Evolutionary conservation across 2,329 filamentous ascomycete genomes (phyloP).

Genomic region (Thelonectria olida): DNA sequence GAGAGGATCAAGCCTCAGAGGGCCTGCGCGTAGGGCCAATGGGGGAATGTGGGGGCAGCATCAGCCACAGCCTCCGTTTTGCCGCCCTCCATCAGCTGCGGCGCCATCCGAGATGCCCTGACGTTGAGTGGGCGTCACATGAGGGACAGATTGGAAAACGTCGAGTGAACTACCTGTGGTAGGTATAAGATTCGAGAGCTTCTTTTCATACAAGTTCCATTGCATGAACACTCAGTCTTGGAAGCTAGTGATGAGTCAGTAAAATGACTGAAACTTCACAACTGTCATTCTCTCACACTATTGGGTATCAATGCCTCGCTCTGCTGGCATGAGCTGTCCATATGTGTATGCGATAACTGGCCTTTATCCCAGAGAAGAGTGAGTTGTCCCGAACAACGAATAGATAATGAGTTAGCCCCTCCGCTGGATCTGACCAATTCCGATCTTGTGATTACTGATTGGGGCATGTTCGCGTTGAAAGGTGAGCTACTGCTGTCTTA

Average conservation of each 20-base stretch:
- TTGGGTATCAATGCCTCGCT: constrained; percentile 25
- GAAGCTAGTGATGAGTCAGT: background rate
- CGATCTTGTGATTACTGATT: constrained; percentile 1
- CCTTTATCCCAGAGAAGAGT: background rate
- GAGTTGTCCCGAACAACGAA: background rate
- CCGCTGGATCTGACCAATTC: constrained; percentile 12
- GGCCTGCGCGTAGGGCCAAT: constrained; percentile 21
- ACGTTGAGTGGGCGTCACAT: too few species aligned
- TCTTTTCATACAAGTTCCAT: too few species aligned
- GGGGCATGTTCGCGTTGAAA: background rate
- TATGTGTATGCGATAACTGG: background rate
- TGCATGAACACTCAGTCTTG: too few species aligned
- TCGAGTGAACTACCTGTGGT: too few species aligned
- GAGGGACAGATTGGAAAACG: too few species aligned
- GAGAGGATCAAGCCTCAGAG: constrained; percentile 11
- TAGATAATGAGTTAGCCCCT: background rate
- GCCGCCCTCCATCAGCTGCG: constrained; percentile 13
- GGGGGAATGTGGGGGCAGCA: constrained; percentile 22
- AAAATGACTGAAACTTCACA: background rate
- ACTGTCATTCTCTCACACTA: background rate
- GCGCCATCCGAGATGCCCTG: background rate
- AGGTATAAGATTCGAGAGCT: too few species aligned
- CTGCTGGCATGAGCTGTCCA: constrained; percentile 6
- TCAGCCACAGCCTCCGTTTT: constrained; percentile 33
- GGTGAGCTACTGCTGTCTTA: background rate